Evolutionary conservation across 1,284 basidiomycete genomes (phyloP).

Genomic region (Xerocomus amazonicus): DNA sequence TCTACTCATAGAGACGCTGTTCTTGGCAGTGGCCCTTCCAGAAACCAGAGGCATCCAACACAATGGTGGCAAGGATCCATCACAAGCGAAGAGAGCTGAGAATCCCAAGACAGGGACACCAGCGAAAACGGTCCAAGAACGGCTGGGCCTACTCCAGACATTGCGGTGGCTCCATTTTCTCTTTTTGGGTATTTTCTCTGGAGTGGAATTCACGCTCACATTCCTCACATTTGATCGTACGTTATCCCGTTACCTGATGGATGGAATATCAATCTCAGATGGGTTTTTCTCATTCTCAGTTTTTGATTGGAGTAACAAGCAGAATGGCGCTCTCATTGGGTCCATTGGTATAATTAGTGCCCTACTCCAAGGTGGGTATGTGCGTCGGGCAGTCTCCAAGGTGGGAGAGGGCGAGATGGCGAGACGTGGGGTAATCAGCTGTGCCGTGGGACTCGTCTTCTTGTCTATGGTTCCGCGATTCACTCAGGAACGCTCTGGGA

Average conservation of each 20-base stretch:
- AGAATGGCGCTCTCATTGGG: slow-evolving; percentile 84
- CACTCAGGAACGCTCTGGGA: slow-evolving; percentile 38
- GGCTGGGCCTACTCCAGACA: slow-evolving; percentile 48
- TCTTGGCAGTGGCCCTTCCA: slow-evolving; percentile 69
- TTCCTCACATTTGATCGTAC: slow-evolving; percentile 85
- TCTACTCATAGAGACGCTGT: slow-evolving; percentile 66
- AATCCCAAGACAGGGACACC: slow-evolving; percentile 21
- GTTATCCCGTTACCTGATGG: slow-evolving; percentile 28
- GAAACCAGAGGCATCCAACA: slow-evolving; percentile 62
- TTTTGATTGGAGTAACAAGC: slow-evolving; percentile 84
- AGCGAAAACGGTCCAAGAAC: slow-evolving; percentile 44
- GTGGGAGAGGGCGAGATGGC: slow-evolving; percentile 79
- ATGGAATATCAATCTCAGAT: neutral
- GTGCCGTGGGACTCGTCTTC: slow-evolving; percentile 63
- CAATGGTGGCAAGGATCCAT: slow-evolving; percentile 24
- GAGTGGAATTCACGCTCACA: slow-evolving; percentile 88
- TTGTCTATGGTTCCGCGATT: slow-evolving; percentile 67
- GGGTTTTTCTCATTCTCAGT: slow-evolving; percentile 40
- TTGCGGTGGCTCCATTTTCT: slow-evolving; percentile 72
- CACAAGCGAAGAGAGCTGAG: slow-evolving; percentile 14
- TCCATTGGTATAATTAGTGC: slow-evolving; percentile 87
- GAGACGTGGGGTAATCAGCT: slow-evolving; percentile 68
- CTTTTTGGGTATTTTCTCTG: slow-evolving; percentile 86
- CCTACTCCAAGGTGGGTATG: slow-evolving; percentile 86
- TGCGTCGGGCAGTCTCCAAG: slow-evolving; percentile 69